Evolutionary conservation across 1,139 yeast species (phyloP).

Genomic region (Suhomyces anneliseae): DNA sequence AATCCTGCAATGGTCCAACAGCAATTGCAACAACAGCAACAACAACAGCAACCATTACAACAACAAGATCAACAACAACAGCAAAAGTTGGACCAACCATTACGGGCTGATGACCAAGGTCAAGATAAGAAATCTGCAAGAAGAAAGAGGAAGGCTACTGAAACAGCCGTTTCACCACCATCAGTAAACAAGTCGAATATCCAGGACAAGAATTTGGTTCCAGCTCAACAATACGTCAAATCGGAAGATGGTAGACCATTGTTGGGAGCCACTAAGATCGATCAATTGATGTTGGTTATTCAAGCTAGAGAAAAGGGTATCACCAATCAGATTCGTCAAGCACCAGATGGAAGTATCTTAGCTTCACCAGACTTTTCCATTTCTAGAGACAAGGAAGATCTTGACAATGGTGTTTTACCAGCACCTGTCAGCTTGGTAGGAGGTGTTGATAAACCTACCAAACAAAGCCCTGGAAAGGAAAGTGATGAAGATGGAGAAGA

Average conservation of each 20-base stretch:
- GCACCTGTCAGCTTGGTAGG: slow-evolving; percentile 71
- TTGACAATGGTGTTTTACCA: slow-evolving; percentile 47
- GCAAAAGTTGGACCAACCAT: slow-evolving; percentile 1
- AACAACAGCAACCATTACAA: slow-evolving; percentile 4
- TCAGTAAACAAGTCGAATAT: neutral
- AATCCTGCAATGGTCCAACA: slow-evolving; percentile 8
- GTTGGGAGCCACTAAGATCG: slow-evolving; percentile 85
- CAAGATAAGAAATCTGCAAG: slow-evolving; percentile 1
- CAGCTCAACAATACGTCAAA: slow-evolving; percentile 47
- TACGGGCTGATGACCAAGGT: slow-evolving; percentile 3
- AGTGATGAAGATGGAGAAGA: slow-evolving; percentile 22
- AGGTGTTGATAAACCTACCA: slow-evolving; percentile 71
- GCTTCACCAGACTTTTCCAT: slow-evolving; percentile 25
- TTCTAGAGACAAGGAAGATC: slow-evolving; percentile 19
- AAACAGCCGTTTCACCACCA: neutral
- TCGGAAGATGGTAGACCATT: slow-evolving; percentile 65
- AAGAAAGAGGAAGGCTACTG: neutral
- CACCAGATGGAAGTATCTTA: slow-evolving; percentile 59
- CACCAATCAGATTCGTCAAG: slow-evolving; percentile 57
- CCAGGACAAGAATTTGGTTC: slow-evolving; percentile 28
- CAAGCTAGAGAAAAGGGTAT: slow-evolving; percentile 83
- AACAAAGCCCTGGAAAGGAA: slow-evolving; percentile 18
- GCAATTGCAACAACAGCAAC: slow-evolving; percentile 4
- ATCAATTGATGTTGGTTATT: slow-evolving; percentile 83
- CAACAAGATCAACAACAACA: slow-evolving; percentile 7